Percentiles rank a stretch among this genome's conserved stretches.
Conservation (phyloP, 805 yeast genomes). For the Metschnikowia chrysomelidarum region DNA sequence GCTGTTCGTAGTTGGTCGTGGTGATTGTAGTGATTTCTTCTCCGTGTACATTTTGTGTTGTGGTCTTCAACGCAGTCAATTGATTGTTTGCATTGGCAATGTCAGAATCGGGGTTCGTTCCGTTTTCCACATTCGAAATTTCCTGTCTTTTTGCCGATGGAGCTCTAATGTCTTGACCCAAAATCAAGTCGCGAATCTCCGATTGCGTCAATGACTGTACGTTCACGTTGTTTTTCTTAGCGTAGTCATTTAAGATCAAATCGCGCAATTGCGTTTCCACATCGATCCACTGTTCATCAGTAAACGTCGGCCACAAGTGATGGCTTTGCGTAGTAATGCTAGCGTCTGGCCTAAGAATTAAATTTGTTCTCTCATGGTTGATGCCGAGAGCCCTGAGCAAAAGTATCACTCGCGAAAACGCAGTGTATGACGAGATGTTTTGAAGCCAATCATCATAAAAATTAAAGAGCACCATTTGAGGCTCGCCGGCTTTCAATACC, state of each 20-base stretch:
- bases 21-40: constrained; percentile 95
- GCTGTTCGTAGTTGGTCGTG: constrained; percentile 84
- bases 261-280: constrained; percentile 89
- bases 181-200: constrained; percentile 88
- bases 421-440: constrained; percentile 82
- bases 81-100: constrained; percentile 44
- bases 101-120: constrained; percentile 34
- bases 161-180: constrained; percentile 91
- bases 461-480: constrained; percentile 88
- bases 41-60: constrained; percentile 89
- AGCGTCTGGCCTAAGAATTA: constrained; percentile 73
- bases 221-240: constrained; percentile 80
- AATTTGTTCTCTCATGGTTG: constrained; percentile 70
- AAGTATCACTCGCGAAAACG: constrained; percentile 83
- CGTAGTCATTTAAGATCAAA: constrained; percentile 79
- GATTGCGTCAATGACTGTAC: constrained; percentile 85
- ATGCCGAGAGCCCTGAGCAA: constrained; percentile 81
- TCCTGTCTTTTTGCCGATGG: constrained; percentile 87
- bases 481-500: constrained; percentile 84
- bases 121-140: constrained; percentile 65
- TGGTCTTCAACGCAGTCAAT: constrained; percentile 74
- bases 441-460: constrained; percentile 91
- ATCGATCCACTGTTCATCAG: constrained; percentile 87
- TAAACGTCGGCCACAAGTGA: constrained; percentile 91
- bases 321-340: constrained; percentile 67